Evolutionary conservation across 148 eudicot species (phyloP).

Genomic region (Cornus florida): DNA sequence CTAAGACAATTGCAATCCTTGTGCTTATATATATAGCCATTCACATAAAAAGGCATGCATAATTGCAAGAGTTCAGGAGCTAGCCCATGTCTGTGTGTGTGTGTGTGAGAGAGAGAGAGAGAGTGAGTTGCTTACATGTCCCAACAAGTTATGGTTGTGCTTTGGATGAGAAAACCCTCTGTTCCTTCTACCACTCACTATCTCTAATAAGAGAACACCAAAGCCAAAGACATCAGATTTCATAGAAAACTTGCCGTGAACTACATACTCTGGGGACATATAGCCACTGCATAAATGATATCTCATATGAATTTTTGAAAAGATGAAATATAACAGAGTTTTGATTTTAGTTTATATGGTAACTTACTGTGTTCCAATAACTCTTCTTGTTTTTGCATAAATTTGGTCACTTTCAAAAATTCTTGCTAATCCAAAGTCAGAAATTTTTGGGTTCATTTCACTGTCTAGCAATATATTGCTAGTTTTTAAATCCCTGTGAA

Average conservation of each 20-base stretch:
- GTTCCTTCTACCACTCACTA: background rate
- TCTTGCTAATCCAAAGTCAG: conserved; percentile 36
- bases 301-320: too few species aligned
- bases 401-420: conserved; percentile 18
- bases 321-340: background rate
- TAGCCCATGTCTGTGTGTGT: too few species aligned
- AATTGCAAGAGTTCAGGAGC: too few species aligned
- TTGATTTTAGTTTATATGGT: too few species aligned
- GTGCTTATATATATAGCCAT: too few species aligned
- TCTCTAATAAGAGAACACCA: background rate
- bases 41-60: too few species aligned
- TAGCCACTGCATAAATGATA: background rate
- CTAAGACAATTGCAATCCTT: background rate
- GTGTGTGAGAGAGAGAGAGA: background rate
- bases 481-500: conserved; percentile 35
- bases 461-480: conserved; percentile 34
- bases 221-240: background rate
- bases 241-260: background rate
- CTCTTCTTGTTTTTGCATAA: conserved; percentile 17
- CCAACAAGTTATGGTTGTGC: background rate
- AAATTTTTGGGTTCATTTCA: conserved; percentile 25
- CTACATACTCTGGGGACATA: background rate
- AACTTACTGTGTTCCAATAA: conserved; percentile 33
- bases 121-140: background rate
- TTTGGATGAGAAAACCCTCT: background rate